Percentiles rank a stretch among this genome's conserved stretches.
phyloP scores from a whole-genome alignment of 352 stramenopile genomes.

The Halophytophthora polymorphica region DNA sequence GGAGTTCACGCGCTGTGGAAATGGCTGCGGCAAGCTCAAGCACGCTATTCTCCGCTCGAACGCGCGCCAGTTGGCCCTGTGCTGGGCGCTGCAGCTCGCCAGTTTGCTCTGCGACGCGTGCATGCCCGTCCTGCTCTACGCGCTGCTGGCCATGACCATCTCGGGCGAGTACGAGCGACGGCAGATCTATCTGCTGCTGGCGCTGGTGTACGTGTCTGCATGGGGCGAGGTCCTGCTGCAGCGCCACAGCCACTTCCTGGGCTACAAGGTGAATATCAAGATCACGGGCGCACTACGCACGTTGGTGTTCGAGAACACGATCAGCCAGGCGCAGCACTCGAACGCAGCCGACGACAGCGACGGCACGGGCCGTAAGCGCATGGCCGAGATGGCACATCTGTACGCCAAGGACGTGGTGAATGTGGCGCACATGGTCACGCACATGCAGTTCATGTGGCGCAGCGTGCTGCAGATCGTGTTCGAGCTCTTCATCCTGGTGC shows the following conservation, averaged over 20 bases:
- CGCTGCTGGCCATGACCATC: conserved; percentile 34
- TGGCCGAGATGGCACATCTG: conserved; percentile 32
- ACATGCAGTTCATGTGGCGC: conserved; percentile 32
- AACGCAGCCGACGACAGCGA: conserved; percentile 16
- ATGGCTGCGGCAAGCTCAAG: conserved; percentile 23
- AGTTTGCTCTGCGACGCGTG: conserved; percentile 36
- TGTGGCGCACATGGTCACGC: conserved; percentile 19
- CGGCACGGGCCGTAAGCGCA: conserved; percentile 30
- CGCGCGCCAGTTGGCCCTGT: conserved; percentile 23
- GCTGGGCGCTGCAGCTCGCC: conserved; percentile 36
- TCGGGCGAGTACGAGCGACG: conserved; percentile 22
- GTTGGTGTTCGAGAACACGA: conserved; percentile 38
- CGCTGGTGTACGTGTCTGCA: conserved; percentile 25
- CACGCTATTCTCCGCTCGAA: conserved; percentile 30
- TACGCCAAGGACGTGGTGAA: conserved; percentile 27
- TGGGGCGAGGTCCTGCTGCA: conserved; percentile 25
- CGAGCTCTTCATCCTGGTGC: conserved; percentile 35
- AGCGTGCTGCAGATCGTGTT: conserved; percentile 26
- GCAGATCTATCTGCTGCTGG: conserved; percentile 20
- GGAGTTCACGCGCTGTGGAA: conserved; percentile 12
- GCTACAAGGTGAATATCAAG: conserved; percentile 35
- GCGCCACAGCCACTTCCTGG: conserved; percentile 28
- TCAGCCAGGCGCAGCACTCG: conserved; percentile 22
- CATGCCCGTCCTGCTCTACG: conserved; percentile 42
- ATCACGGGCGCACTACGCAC: conserved; percentile 28